Conservation (phyloP, 495 filamentous ascomycete species). For the Penicillium chermesinum region DNA sequence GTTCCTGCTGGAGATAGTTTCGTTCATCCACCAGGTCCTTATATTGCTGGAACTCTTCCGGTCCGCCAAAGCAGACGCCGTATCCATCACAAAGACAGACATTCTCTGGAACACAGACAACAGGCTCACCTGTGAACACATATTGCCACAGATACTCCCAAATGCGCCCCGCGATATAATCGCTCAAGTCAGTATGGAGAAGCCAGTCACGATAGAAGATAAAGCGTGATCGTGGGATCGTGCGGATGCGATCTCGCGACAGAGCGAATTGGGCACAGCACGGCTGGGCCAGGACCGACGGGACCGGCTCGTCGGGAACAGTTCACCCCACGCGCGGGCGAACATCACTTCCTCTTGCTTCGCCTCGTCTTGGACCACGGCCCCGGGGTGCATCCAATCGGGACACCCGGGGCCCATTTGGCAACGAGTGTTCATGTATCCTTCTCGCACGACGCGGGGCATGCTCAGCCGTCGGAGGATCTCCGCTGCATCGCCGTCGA, state of each 20-base stretch:
- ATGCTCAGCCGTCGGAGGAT: conserved; percentile 50
- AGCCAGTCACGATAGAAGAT: conserved; percentile 66
- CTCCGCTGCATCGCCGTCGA: conserved; percentile 45
- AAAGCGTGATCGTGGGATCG: conserved; percentile 56
- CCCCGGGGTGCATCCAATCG: conserved; percentile 59
- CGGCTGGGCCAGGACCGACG: conserved; percentile 48
- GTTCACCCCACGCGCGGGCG: conserved; percentile 47
- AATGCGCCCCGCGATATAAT: conserved; percentile 64
- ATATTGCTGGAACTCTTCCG: conserved; percentile 47
- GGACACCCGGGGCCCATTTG: conserved; percentile 59
- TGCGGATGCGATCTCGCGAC: conserved; percentile 49
- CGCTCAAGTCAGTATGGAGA: conserved; percentile 53
- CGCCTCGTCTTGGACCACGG: conserved; percentile 39
- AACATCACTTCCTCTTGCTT: conserved; percentile 62
- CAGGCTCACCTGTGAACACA: conserved; percentile 55
- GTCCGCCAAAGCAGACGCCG: conserved; percentile 69
- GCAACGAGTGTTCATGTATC: conserved; percentile 65
- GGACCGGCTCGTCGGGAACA: conserved; percentile 51
- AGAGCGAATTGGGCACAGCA: conserved; percentile 70
- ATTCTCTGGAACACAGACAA: conserved; percentile 59
- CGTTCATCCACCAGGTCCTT: conserved; percentile 36
- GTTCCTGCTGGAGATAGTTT: conserved; percentile 39
- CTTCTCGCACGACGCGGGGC: conserved; percentile 50
- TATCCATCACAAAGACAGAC: conserved; percentile 75
- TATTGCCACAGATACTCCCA: conserved; percentile 76